Percentiles rank a stretch among this genome's conserved stretches.
These are phyloP conservation scores for Ilex asprella DNA, from an alignment of 257 asterid genomes.

Conservation along the genomic window DNA sequence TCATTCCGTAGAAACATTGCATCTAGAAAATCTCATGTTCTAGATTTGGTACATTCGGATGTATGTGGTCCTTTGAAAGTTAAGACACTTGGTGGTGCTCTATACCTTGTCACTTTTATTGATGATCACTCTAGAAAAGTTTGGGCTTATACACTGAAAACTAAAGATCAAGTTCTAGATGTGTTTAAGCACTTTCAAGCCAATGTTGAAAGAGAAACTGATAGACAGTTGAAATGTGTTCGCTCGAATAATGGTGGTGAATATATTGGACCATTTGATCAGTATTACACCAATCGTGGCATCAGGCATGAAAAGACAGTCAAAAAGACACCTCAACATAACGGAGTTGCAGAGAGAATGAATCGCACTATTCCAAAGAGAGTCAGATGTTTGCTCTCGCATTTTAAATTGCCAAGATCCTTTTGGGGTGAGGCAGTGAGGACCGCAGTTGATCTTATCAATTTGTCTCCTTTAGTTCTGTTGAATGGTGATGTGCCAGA, in stretches of 20 bases:
- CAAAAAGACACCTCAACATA: neutral
- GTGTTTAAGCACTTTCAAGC: neutral
- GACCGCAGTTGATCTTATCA: neutral
- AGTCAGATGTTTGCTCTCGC: too few species aligned
- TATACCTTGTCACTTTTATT: too few species aligned
- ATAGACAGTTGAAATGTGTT: neutral
- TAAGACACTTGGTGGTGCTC: too few species aligned
- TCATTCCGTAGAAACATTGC: too few species aligned
- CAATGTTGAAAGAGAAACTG: neutral
- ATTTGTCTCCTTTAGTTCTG: neutral
- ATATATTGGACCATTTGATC: neutral
- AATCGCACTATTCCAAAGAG: too few species aligned
- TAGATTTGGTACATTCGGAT: too few species aligned
- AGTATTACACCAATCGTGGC: neutral
- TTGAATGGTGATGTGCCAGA: neutral
- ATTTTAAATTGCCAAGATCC: neutral
- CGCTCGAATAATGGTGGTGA: neutral
- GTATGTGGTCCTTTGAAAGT: neutral
- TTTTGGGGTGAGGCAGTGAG: neutral
- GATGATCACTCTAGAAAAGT: too few species aligned
- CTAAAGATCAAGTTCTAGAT: conserved; percentile 4
- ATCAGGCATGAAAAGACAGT: too few species aligned
- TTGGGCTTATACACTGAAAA: too few species aligned
- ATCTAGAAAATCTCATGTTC: too few species aligned
- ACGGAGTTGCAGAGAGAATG: neutral